Conservation (phyloP, 2,329 filamentous ascomycete species). For the Biscogniauxia marginata region DNA sequence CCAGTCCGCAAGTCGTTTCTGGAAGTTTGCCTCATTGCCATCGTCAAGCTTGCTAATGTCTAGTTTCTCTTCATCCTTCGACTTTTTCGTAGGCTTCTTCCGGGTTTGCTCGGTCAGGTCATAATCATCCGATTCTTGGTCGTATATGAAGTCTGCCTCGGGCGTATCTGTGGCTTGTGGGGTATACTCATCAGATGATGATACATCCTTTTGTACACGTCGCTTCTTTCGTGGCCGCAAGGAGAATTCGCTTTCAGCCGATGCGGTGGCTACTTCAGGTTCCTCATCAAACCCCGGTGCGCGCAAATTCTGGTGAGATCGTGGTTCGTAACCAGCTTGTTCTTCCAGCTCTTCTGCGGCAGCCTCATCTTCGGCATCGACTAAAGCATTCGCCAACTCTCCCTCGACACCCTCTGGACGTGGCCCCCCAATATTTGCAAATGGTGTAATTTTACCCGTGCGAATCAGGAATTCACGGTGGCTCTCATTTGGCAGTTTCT, state of each 20-base stretch:
- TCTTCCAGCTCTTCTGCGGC: slow-evolving; percentile 48
- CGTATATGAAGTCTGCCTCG: slow-evolving; percentile 31
- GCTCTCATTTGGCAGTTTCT: slow-evolving; percentile 73
- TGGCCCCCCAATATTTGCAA: slow-evolving; percentile 73
- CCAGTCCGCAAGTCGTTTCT: slow-evolving; percentile 74
- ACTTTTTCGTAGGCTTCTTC: slow-evolving; percentile 42
- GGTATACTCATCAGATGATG: slow-evolving; percentile 47
- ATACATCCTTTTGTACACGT: slow-evolving; percentile 36
- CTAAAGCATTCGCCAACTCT: slow-evolving; percentile 71
- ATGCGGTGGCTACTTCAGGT: slow-evolving; percentile 32
- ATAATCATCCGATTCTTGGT: slow-evolving; percentile 39
- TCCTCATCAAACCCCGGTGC: slow-evolving; percentile 68
- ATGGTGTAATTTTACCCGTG: slow-evolving; percentile 96
- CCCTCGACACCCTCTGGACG: slow-evolving; percentile 61
- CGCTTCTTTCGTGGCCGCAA: slow-evolving; percentile 58
- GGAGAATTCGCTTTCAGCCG: slow-evolving; percentile 53
- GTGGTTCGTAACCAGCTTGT: slow-evolving; percentile 44
- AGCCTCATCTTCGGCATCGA: slow-evolving; percentile 79
- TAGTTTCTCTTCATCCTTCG: slow-evolving; percentile 41
- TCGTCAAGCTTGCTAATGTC: slow-evolving; percentile 71
- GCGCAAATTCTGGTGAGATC: slow-evolving; percentile 72
- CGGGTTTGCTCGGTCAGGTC: slow-evolving; percentile 38
- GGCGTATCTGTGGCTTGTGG: slow-evolving; percentile 32
- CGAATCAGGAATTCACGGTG: slow-evolving; percentile 88
- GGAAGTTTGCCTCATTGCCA: slow-evolving; percentile 81